Conservation (phyloP, 306 rosid genomes). For the Alnus glutinosa region DNA sequence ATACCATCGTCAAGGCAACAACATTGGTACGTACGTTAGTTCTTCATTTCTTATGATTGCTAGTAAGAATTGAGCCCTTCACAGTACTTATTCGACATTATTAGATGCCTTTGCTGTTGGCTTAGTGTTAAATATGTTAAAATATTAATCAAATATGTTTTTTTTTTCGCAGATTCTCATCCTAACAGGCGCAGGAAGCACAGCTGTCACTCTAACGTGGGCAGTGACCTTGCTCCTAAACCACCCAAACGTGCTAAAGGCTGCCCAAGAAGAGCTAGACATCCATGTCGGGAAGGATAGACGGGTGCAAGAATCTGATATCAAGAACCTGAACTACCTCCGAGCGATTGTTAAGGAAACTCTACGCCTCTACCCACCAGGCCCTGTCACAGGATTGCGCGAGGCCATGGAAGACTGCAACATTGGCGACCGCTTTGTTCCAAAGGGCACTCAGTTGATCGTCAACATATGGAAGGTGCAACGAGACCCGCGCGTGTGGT, state of each 20-base stretch:
- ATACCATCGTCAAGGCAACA: constrained; percentile 63
- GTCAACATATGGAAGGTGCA: constrained; percentile 44
- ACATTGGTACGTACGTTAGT: constrained; percentile 36
- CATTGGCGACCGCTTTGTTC: constrained; percentile 6
- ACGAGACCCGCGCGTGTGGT: constrained; percentile 18
- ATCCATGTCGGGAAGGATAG: constrained; percentile 24
- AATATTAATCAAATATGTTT: too few relatives aligned
- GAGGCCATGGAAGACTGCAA: constrained; percentile 44
- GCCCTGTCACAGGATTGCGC: constrained; percentile 36
- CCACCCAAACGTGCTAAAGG: constrained; percentile 25
- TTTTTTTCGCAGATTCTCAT: constrained; percentile 13
- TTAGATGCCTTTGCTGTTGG: too few relatives aligned
- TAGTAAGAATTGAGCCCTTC: too few relatives aligned
- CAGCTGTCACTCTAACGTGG: constrained; percentile 35
- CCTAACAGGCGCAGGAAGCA: constrained; percentile 31
- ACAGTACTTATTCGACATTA: too few relatives aligned
- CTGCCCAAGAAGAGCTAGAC: constrained; percentile 39
- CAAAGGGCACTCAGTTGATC: constrained; percentile 36
- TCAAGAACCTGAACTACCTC: constrained; percentile 29
- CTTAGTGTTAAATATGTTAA: too few relatives aligned
- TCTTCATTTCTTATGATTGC: too few relatives aligned
- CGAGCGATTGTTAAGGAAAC: constrained; percentile 40
- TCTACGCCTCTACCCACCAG: constrained; percentile 32
- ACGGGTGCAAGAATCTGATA: constrained; percentile 45
- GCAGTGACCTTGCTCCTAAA: constrained; percentile 27